Percentiles rank a stretch among this genome's conserved stretches.
Evolutionary conservation across 768 basidiomycete species (phyloP).

Genomic region (Fistulinella prunicolor): DNA sequence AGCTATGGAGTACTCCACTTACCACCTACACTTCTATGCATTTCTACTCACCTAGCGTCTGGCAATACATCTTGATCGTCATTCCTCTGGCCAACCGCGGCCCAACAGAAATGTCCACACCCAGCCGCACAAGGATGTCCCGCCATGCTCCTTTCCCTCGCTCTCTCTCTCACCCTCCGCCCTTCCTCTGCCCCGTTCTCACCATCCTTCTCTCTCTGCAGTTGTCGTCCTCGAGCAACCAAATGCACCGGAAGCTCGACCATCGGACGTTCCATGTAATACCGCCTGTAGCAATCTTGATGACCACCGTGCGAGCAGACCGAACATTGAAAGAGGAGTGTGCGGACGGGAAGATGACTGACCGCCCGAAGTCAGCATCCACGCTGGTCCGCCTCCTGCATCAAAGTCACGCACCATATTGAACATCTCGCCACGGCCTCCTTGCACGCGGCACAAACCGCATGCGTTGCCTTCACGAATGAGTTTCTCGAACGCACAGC

Average conservation of each 20-base stretch:
- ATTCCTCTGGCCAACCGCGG: slow-evolving; percentile 27
- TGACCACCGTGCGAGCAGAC: slow-evolving; percentile 82
- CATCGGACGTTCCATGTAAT: slow-evolving; percentile 60
- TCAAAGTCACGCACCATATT: slow-evolving; percentile 58
- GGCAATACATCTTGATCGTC: slow-evolving; percentile 9
- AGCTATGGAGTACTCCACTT: too few relatives aligned
- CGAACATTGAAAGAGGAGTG: slow-evolving; percentile 69
- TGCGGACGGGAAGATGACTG: slow-evolving; percentile 75
- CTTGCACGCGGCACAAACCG: slow-evolving; percentile 59
- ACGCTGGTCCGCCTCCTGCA: not conserved
- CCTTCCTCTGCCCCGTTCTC: slow-evolving; percentile 14
- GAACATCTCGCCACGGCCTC: slow-evolving; percentile 50
- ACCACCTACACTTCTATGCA: too few relatives aligned
- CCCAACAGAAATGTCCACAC: slow-evolving; percentile 83
- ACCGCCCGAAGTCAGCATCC: not conserved
- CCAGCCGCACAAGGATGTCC: slow-evolving; percentile 76
- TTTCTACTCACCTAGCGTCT: too few relatives aligned
- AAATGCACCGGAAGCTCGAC: slow-evolving; percentile 35
- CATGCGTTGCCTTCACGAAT: slow-evolving; percentile 41
- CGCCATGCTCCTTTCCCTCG: slow-evolving; percentile 14
- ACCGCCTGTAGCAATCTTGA: slow-evolving; percentile 69
- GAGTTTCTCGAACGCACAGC: slow-evolving; percentile 36
- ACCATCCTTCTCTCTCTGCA: slow-evolving; percentile 17
- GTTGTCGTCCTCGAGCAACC: slow-evolving; percentile 21
- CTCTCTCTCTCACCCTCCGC: not conserved